Evolutionary conservation across 441 rosid species (phyloP).

Genomic region (Gossypium trilobum): DNA sequence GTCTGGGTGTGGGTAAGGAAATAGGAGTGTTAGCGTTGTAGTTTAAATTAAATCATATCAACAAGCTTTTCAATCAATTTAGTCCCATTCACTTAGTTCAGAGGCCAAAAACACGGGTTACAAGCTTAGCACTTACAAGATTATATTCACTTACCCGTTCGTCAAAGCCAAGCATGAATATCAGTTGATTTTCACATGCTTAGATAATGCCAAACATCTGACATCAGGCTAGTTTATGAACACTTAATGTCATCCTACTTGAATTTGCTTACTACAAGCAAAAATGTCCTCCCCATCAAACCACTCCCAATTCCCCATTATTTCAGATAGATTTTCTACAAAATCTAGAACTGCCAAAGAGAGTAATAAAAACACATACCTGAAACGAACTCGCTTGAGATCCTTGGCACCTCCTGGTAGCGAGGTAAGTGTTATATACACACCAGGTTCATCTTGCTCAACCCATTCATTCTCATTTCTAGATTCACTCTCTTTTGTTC

Average conservation of each 20-base stretch:
- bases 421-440: constrained; percentile 76
- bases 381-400: constrained; percentile 91
- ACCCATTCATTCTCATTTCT: constrained; percentile 72
- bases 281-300: background rate
- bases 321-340: background rate
- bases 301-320: background rate
- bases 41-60: background rate
- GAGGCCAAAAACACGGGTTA: background rate
- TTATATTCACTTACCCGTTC: background rate
- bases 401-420: constrained; percentile 76
- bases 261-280: background rate
- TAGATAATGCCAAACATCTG: background rate
- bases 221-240: background rate
- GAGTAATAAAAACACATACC: constrained; percentile 31
- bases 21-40: background rate
- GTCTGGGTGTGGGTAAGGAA: background rate
- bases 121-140: background rate
- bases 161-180: background rate
- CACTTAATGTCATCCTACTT: background rate
- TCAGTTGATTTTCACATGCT: background rate
- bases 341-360: background rate
- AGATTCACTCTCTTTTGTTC: constrained; percentile 51
- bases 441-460: constrained; percentile 94
- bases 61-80: constrained; percentile 1
- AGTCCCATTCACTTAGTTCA: background rate